Base-by-base conservation (phyloP, 179 eudicot genomes). In the Carnegiea gigantea region DNA sequence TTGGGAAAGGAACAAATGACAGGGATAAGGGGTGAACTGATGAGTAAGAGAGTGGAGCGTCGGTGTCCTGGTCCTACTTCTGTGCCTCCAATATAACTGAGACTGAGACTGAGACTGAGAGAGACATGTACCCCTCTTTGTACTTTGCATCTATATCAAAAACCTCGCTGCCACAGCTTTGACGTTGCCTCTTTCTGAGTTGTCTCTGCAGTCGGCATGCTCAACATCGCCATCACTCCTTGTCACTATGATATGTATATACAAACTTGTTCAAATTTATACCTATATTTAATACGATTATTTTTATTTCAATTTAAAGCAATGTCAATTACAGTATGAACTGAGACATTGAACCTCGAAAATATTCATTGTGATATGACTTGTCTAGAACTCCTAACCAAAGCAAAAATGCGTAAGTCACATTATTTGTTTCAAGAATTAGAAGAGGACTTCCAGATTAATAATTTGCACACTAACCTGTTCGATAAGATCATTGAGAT, bases 151-250 rank as follows among this genome's bases (percentile, higher is more conserved):
- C 65, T 54, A 17, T 18, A 76, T 68, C 60, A 36, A 43, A 70
- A 83, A 76, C 80, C 80, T 80, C 76, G 85, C 75, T 68, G 70
- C 83, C 86, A 79, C 85, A 70, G 0, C n/a, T 28, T 30, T 2
- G 46, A 30, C 15, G 46, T 23, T 4, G 20, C 11, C 46, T 70
- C 2, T 36, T 70, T 17, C 14, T 51, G 57, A 30, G 2, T 18
- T 36, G 73, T 70, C 75, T 79, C 70, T 9, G 6, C 33, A 51
- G 43, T 5, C 17, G 36, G 20, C 57, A 64, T 1, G 23, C 64
- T 44, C 76, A 79, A 44, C 82, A 67, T 83, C 82, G 51, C 81
- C n/a, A 24, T 65, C 75, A 30, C 14, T 57, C 24, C 0, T 4
- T 43, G 30, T 73, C 77, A 44, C 7, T 46, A 5, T 1, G 23